Base-by-base conservation (phyloP, 73 alveolate species). In the Blepharisma japonicum region DNA sequence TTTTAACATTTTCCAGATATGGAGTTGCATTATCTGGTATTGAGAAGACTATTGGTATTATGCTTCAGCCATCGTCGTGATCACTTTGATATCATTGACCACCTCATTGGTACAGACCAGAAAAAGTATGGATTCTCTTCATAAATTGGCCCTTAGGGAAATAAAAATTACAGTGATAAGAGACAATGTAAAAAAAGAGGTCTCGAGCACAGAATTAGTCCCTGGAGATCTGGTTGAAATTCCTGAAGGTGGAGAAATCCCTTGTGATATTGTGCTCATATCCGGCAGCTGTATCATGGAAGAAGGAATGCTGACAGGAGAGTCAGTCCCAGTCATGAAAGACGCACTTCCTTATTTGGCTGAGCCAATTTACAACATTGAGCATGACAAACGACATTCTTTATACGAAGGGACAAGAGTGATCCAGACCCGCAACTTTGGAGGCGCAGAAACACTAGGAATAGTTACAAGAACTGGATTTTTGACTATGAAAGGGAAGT, bases 261-360 rank as follows among this genome's bases (percentile, higher is more conserved):
- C 98, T 46, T 91, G 98, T 77, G 99, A 95, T 86, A 86, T 92
- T 7, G 82, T 93, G 6, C 83, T 93, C 55, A 42, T 93, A 79
- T 84, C 71, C 4, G 98, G 77, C 4, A 4, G 21, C 21, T 20
- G 42, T 3, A 85, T 95, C 48, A 84, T 93, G 80, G 94, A 95
- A 82, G 99, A 95, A 81, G 71, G 95, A 61, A 93, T 95, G 98
- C 91, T 95, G 6, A 95, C 99, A 4, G 99, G 99, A 68, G 99
- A 95, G 80, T 87, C 97, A 45, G 87, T 95, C 20, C 99, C 99
- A 4, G 92, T 91, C 38, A 81, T 91, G 51, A 95, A 95, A 82
- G 71, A 81, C 50, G 83, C 91, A 55, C 81, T 95, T 21, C 97
- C 96, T 6, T 82, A 71, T 78, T 84, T 84, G 81, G 71, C 14